Conservation (phyloP, 192 early-diverging fungal species). For the Phlyctochytrium bullatum region DNA sequence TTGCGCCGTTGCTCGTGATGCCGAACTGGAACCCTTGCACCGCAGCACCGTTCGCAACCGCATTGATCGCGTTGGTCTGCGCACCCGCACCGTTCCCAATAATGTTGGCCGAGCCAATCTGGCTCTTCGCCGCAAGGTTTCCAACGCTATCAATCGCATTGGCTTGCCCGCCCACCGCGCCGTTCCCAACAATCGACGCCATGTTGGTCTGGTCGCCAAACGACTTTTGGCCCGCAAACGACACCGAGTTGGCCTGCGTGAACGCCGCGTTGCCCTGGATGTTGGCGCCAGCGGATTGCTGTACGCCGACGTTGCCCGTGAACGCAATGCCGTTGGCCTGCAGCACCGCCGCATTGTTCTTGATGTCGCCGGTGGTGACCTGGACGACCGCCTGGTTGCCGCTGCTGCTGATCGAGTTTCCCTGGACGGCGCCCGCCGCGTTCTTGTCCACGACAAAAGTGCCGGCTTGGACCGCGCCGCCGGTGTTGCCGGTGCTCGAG, state of each 20-base stretch:
- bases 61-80: background rate
- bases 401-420: background rate
- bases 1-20: background rate
- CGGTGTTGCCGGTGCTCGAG: too few relatives aligned
- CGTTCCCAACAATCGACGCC: background rate
- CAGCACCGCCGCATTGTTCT: background rate
- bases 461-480: background rate
- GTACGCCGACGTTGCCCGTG: background rate
- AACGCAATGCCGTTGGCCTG: background rate
- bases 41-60: background rate
- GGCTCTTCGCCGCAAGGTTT: background rate
- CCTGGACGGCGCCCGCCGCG: background rate
- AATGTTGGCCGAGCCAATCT: background rate
- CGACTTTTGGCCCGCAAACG: background rate
- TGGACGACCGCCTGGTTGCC: background rate
- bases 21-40: background rate
- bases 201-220: background rate
- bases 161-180: background rate
- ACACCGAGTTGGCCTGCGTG: background rate
- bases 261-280: background rate
- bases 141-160: background rate
- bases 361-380: background rate
- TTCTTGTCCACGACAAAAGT: background rate
- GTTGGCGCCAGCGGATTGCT: background rate
- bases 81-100: background rate